Evolutionary conservation across 768 basidiomycete species (phyloP), one percentile per base, ranked within the genome.

Genomic region (Neoboletus magnificus): DNA sequence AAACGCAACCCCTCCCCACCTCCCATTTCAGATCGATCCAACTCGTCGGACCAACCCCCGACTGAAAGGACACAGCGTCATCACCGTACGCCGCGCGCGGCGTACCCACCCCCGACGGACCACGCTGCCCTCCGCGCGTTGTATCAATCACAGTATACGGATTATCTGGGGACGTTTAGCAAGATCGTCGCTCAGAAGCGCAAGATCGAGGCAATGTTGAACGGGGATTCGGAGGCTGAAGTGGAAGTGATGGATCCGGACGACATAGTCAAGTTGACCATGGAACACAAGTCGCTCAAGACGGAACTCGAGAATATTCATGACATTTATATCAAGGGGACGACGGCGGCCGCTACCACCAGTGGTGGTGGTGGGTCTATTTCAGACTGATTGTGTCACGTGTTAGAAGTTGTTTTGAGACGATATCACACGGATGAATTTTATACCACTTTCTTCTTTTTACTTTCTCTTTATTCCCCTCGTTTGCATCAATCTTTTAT

Each of bases 301-400:
- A 75, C 74, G n/a, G 85, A 87, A 61, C 63, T 88, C 36, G 76
- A 80, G 63, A 73, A 65, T 50, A 82, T 87, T 46, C 76, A 66
- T 20, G 66, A 70, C 7, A 67, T 75, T 25, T 80, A 76, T 57
- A 60, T 61, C 58, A 65, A 63, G 36, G 63, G 65, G 44, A 54
- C 55, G 37, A 20, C 1, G 16, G 22, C 15, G 3, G 25, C 25
- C 2, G 18, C 11, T 18, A 5, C 23, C n/a, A 27, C 46, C 1
- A 29, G 44, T 30, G 18, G n/a, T 32, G 43, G 35, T 4, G 54
- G 60, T 22, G 50, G 54, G 25, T 52, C 57, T 5, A 18, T 47
- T 30, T 63, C 57, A 45, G 62, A 59, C 20, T 69, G 53, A 61
- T n/a, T 4, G 11, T 13, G 22, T 10, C 27, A 12, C 12, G 8